These are phyloP conservation scores for Dioscorea dumetorum DNA, from an alignment of 106 monocot species.

Conservation along the genomic window DNA sequence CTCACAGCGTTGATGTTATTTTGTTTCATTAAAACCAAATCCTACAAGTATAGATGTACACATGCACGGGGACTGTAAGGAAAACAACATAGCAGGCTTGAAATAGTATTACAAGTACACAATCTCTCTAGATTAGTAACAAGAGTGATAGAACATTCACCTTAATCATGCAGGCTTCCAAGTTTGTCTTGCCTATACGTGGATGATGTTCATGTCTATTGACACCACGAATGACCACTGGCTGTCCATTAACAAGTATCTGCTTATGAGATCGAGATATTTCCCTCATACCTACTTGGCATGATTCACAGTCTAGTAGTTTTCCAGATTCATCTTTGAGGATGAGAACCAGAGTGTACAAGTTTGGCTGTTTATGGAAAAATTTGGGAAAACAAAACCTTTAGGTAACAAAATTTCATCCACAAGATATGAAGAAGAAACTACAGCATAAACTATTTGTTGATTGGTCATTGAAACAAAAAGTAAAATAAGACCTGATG, in stretches of 20 bases:
- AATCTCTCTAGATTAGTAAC: too few species aligned
- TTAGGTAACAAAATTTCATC: background rate
- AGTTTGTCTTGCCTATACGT: slow-evolving; percentile 76
- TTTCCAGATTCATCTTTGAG: slow-evolving; percentile 76
- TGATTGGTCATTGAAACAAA: background rate
- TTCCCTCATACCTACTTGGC: slow-evolving; percentile 85
- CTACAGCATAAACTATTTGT: background rate
- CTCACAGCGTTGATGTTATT: slow-evolving; percentile 96
- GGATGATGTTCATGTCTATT: slow-evolving; percentile 99
- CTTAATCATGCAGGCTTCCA: slow-evolving; percentile 98
- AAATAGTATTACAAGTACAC: too few species aligned
- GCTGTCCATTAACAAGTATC: slow-evolving; percentile 81
- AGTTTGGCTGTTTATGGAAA: slow-evolving; percentile 59
- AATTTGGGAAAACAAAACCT: background rate
- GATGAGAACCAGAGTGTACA: slow-evolving; percentile 78
- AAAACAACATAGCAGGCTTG: background rate
- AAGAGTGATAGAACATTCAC: slow-evolving; percentile 15
- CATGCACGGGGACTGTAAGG: background rate
- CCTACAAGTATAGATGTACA: slow-evolving; percentile 28
- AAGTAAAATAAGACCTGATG: background rate
- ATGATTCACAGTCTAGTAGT: slow-evolving; percentile 94
- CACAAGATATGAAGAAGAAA: background rate
- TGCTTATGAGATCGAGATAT: slow-evolving; percentile 73
- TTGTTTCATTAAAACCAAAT: slow-evolving; percentile 97
- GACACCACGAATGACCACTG: slow-evolving; percentile 85